A percentile compares a stretch with the other conserved stretches of the same genome.
Evolutionary conservation across 148 eudicot genomes (phyloP).

Genomic region (Hydrangea macrophylla): DNA sequence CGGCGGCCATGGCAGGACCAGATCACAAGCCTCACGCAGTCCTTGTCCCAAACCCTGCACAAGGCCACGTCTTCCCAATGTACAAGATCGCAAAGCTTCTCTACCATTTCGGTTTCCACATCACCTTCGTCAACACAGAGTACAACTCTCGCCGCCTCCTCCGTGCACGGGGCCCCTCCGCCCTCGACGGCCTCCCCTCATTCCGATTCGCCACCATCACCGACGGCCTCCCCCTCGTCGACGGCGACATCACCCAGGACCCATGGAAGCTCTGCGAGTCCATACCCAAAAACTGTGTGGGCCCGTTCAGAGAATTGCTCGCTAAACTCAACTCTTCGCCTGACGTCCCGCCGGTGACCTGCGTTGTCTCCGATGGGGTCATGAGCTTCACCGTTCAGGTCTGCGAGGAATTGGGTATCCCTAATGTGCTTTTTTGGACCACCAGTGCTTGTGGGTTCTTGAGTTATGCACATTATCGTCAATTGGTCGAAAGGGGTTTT

Average conservation of each 20-base stretch:
- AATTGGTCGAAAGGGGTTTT: slow-evolving; percentile 17
- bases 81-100: slow-evolving; percentile 12
- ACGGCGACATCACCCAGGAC: slow-evolving; percentile 19
- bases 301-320: slow-evolving; percentile 15
- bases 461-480: too few relatives aligned
- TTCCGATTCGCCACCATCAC: slow-evolving; percentile 11
- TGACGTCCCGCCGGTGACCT: too few relatives aligned
- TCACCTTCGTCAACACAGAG: slow-evolving; percentile 20
- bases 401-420: too few relatives aligned
- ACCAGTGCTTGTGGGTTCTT: too few relatives aligned
- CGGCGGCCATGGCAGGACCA: too few relatives aligned
- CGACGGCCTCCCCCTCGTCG: slow-evolving; percentile 12
- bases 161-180: neutral
- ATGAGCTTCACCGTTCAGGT: slow-evolving; percentile 18
- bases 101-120: slow-evolving; percentile 7
- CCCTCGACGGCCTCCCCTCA: slow-evolving; percentile 4
- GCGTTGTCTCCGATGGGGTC: slow-evolving; percentile 20
- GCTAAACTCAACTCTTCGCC: slow-evolving; percentile 7
- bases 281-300: slow-evolving; percentile 14
- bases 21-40: slow-evolving; percentile 18
- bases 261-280: slow-evolving; percentile 12
- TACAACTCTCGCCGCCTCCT: slow-evolving; percentile 11
- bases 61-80: slow-evolving; percentile 15
- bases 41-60: slow-evolving; percentile 8
- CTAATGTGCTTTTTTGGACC: too few relatives aligned